Evolutionary conservation across 148 eudicot genomes (phyloP).

Genomic region (Pouteria glomerata): DNA sequence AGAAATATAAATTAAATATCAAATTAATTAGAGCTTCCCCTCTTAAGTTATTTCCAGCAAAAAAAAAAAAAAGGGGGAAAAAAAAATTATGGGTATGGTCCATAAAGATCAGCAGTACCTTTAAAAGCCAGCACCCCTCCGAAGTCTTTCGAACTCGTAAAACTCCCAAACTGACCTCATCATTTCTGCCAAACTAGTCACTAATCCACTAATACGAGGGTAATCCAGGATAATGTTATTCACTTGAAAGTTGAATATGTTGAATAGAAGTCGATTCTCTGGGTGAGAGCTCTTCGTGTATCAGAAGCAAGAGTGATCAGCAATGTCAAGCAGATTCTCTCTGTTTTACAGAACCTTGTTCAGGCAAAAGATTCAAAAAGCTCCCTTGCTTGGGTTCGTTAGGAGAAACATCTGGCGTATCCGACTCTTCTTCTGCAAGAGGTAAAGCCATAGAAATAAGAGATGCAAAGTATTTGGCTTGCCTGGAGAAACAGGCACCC

Average conservation of each 20-base stretch:
- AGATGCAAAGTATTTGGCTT: background rate
- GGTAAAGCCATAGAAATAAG: background rate
- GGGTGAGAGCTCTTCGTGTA: background rate
- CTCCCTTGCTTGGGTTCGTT: conserved; percentile 44
- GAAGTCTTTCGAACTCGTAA: background rate
- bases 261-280: background rate
- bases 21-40: background rate
- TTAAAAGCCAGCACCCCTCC: background rate
- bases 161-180: background rate
- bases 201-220: conserved; percentile 1
- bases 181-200: background rate
- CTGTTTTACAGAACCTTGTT: conserved; percentile 39
- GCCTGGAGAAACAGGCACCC: too few relatives aligned
- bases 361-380: conserved; percentile 51
- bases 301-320: background rate
- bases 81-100: background rate
- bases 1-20: background rate
- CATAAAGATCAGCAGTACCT: background rate
- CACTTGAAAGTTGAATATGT: background rate
- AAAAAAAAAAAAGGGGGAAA: background rate
- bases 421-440: conserved; percentile 74
- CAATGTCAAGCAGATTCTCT: conserved; percentile 21
- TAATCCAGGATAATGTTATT: background rate
- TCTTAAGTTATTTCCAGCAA: background rate
- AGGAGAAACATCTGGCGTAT: conserved; percentile 44